Conservation (phyloP, 331 rosid species). For the Telfairia occidentalis region DNA sequence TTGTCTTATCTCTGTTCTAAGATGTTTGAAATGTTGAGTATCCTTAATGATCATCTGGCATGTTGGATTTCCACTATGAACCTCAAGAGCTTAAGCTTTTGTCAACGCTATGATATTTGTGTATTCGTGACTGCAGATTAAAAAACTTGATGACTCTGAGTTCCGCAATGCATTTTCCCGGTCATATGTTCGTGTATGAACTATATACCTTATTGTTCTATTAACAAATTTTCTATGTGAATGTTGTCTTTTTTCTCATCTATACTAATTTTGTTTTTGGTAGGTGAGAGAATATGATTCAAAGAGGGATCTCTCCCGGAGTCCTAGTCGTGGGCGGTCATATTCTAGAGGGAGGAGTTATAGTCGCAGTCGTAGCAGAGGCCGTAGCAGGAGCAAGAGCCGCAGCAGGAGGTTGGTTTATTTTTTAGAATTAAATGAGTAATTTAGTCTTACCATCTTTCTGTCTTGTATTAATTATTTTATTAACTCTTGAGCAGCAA, state of each 20-base stretch:
- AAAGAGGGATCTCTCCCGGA: slow-evolving; percentile 70
- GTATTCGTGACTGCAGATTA: slow-evolving; percentile 42
- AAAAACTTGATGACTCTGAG: slow-evolving; percentile 97
- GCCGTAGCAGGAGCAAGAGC: slow-evolving; percentile 58
- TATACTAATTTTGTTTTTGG: slow-evolving; percentile 5
- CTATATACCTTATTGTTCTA: slow-evolving; percentile 1
- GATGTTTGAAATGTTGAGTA: not conserved
- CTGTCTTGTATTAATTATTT: not conserved
- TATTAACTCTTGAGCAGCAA: slow-evolving; percentile 45
- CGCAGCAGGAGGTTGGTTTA: slow-evolving; percentile 52
- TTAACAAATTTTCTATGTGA: not conserved
- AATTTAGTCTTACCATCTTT: not conserved
- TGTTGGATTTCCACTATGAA: not conserved
- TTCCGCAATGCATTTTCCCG: slow-evolving; percentile 88
- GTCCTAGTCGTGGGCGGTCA: slow-evolving; percentile 81
- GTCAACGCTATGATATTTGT: not conserved
- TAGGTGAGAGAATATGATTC: slow-evolving; percentile 95
- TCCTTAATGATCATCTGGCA: not conserved
- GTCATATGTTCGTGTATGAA: slow-evolving; percentile 67
- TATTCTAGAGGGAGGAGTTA: slow-evolving; percentile 75
- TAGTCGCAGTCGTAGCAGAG: slow-evolving; percentile 55
- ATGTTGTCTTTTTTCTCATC: not conserved
- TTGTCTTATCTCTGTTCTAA: slow-evolving; percentile 12
- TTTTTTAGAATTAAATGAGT: not conserved
- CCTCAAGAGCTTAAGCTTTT: not conserved